phyloP scores from a whole-genome alignment of 805 yeast species.

The Kodamaea restingae region DNA sequence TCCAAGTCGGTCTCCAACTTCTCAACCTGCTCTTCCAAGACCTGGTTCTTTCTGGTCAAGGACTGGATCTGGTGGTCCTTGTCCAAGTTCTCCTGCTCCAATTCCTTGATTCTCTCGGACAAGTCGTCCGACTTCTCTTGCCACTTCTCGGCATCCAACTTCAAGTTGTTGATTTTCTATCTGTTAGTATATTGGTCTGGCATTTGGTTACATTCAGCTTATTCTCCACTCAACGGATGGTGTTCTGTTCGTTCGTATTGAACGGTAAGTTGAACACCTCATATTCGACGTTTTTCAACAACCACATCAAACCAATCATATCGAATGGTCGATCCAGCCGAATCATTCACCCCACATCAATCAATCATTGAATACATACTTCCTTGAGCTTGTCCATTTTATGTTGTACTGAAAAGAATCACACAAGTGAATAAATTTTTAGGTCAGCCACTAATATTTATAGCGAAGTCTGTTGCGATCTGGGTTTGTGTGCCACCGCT shows the following conservation, averaged over 20 bases:
- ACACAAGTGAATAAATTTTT: slow-evolving; percentile 1
- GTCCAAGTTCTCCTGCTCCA: slow-evolving; percentile 88
- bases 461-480: slow-evolving; percentile 10
- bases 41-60: slow-evolving; percentile 85
- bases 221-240: too few species aligned
- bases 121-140: slow-evolving; percentile 94
- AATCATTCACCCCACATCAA: too few species aligned
- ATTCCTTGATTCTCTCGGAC: slow-evolving; percentile 71
- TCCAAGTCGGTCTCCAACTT: slow-evolving; percentile 68
- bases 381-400: slow-evolving; percentile 60
- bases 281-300: too few species aligned
- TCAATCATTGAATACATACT: slow-evolving; percentile 32
- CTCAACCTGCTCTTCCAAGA: slow-evolving; percentile 79
- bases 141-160: slow-evolving; percentile 94
- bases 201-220: too few species aligned
- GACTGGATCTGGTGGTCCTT: slow-evolving; percentile 95
- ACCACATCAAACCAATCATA: too few species aligned
- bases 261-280: too few species aligned
- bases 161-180: slow-evolving; percentile 82
- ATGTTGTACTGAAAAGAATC: slow-evolving; percentile 4
- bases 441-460: slow-evolving; percentile 5
- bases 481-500: slow-evolving; percentile 1
- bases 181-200: too few species aligned
- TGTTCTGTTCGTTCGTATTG: too few species aligned
- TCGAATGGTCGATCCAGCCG: too few species aligned